These are phyloP conservation scores for Glutinoglossum americanum DNA, from an alignment of 495 filamentous ascomycete genomes.

Conservation along the genomic window DNA sequence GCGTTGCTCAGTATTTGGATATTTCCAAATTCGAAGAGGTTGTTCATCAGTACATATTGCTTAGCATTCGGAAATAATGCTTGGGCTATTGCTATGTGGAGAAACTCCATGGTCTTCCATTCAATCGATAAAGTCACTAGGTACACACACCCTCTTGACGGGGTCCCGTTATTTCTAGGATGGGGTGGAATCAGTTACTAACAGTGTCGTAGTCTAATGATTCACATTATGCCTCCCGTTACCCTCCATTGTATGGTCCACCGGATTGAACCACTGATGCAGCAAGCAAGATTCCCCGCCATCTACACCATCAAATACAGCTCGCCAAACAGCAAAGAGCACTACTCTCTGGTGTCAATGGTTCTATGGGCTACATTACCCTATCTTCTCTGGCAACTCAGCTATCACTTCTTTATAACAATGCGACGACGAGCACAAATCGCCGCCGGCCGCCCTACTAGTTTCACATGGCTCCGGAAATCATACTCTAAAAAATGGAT, in stretches of 20 bases:
- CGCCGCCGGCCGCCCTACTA: slow-evolving; percentile 82
- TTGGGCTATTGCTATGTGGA: slow-evolving; percentile 97
- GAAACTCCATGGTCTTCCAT: slow-evolving; percentile 95
- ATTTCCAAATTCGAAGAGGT: slow-evolving; percentile 72
- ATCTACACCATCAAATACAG: slow-evolving; percentile 65
- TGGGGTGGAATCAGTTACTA: not conserved
- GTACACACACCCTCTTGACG: slow-evolving; percentile 16
- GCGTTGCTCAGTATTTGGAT: slow-evolving; percentile 68
- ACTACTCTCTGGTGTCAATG: slow-evolving; percentile 70
- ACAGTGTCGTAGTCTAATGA: slow-evolving; percentile 46
- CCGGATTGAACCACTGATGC: slow-evolving; percentile 39
- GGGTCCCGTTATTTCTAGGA: not conserved
- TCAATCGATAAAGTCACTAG: slow-evolving; percentile 89
- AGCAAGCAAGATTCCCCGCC: slow-evolving; percentile 61
- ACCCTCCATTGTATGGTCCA: slow-evolving; percentile 85
- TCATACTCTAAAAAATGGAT: slow-evolving; percentile 78
- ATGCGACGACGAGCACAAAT: slow-evolving; percentile 85
- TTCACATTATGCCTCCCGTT: slow-evolving; percentile 95
- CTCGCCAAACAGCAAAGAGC: slow-evolving; percentile 40
- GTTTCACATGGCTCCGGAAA: slow-evolving; percentile 88
- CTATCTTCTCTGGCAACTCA: slow-evolving; percentile 77
- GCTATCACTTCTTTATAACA: slow-evolving; percentile 84
- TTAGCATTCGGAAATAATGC: slow-evolving; percentile 91
- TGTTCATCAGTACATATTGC: slow-evolving; percentile 87
- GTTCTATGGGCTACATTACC: slow-evolving; percentile 83